Conservation (phyloP, 2,329 filamentous ascomycete genomes). For the Pseudopithomyces chartarum region DNA sequence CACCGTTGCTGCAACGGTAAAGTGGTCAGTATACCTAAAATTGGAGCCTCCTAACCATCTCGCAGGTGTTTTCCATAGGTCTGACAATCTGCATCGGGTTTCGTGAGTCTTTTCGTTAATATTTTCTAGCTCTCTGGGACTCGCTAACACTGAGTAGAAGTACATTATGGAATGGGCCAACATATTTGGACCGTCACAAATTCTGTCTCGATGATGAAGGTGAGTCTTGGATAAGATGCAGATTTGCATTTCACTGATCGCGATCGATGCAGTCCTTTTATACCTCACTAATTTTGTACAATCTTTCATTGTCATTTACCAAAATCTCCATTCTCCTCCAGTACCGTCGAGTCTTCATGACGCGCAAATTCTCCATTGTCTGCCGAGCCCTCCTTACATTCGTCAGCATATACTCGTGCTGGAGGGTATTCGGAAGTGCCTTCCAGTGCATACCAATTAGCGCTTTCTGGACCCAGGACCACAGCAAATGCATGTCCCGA, state of each 20-base stretch:
- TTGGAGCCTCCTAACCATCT: background rate
- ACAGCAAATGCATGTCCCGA: constrained; percentile 37
- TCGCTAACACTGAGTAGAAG: constrained; percentile 26
- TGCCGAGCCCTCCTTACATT: constrained; percentile 31
- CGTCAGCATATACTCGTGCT: constrained; percentile 31
- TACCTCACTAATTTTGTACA: constrained; percentile 38
- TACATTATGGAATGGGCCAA: constrained; percentile 34
- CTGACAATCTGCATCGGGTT: constrained; percentile 33
- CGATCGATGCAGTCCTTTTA: constrained; percentile 31
- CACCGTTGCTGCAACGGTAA: constrained; percentile 32
- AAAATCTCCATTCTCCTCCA: constrained; percentile 42
- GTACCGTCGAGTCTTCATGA: constrained; percentile 37
- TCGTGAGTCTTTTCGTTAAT: constrained; percentile 21
- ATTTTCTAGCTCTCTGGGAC: background rate
- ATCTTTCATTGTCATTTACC: constrained; percentile 37
- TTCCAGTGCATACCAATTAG: constrained; percentile 38
- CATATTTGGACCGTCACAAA: constrained; percentile 13
- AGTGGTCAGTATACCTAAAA: background rate
- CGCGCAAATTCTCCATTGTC: constrained; percentile 26
- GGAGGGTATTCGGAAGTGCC: constrained; percentile 37
- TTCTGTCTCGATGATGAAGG: background rate
- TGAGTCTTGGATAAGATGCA: background rate
- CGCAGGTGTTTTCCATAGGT: constrained; percentile 32
- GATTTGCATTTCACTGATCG: constrained; percentile 6
- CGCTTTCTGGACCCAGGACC: constrained; percentile 38